Conservation (phyloP, 495 filamentous ascomycete genomes). For the Parachaetomium inaequale region DNA sequence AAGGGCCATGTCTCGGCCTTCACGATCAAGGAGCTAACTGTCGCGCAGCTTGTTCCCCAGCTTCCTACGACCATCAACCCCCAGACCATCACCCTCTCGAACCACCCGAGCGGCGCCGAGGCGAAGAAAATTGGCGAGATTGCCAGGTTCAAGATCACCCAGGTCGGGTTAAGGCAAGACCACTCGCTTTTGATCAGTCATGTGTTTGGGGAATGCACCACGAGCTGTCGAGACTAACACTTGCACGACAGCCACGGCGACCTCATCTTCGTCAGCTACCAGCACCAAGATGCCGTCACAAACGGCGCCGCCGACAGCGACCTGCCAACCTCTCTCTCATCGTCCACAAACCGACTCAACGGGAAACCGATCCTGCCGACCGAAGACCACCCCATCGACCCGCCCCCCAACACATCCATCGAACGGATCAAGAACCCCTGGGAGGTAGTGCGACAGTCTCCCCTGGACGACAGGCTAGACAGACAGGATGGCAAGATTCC, state of each 20-base stretch:
- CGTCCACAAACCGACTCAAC: constrained; percentile 64
- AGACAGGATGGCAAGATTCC: constrained; percentile 90
- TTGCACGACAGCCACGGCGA: constrained; percentile 69
- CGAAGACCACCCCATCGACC: constrained; percentile 61
- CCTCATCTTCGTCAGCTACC: constrained; percentile 80
- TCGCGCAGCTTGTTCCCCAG: constrained; percentile 41
- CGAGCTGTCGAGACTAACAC: constrained; percentile 19
- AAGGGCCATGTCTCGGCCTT: neutral
- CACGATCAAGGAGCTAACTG: constrained; percentile 8
- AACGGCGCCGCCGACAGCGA: constrained; percentile 33
- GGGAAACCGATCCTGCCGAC: constrained; percentile 69
- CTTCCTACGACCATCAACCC: constrained; percentile 61
- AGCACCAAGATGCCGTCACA: constrained; percentile 39
- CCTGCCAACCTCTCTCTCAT: constrained; percentile 41
- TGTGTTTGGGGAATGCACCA: neutral
- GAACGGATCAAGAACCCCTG: constrained; percentile 80
- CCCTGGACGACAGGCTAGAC: constrained; percentile 80
- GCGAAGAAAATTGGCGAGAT: constrained; percentile 66
- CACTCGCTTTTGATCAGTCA: neutral
- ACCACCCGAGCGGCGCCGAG: constrained; percentile 71
- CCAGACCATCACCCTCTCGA: constrained; percentile 72
- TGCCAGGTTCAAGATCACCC: constrained; percentile 60
- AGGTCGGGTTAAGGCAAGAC: constrained; percentile 67
- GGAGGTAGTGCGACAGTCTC: constrained; percentile 84
- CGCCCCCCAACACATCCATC: constrained; percentile 53